Percentiles rank a stretch among this genome's conserved stretches.
phyloP scores from a whole-genome alignment of 73 alveolate species.

The Tetrahymena malaccensis region DNA sequence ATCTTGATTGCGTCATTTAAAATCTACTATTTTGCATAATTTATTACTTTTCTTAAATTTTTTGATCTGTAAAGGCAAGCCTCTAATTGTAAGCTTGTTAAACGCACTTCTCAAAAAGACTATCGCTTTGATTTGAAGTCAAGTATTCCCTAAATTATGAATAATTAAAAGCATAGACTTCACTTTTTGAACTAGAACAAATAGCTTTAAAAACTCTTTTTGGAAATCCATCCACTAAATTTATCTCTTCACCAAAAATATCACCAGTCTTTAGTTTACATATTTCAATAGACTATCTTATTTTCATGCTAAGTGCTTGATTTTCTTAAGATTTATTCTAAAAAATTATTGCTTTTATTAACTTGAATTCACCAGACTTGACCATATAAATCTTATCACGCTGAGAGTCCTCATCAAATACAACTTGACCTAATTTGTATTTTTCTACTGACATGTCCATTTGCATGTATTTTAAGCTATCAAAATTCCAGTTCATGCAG shows the following conservation, averaged over 20 bases:
- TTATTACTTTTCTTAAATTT: background rate
- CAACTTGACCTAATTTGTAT: background rate
- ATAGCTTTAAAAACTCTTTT: background rate
- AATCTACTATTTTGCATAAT: background rate
- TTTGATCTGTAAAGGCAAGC: background rate
- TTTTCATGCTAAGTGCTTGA: background rate
- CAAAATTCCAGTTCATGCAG: background rate
- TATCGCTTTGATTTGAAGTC: background rate
- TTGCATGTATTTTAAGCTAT: background rate
- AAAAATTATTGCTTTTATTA: background rate
- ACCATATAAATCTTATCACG: background rate
- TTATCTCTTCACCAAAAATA: background rate
- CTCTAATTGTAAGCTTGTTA: background rate
- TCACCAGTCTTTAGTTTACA: background rate
- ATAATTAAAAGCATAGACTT: background rate
- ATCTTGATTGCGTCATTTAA: background rate
- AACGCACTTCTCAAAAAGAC: background rate
- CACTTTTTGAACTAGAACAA: background rate
- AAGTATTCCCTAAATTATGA: background rate
- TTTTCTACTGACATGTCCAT: background rate
- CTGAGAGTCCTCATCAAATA: background rate
- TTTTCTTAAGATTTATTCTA: background rate
- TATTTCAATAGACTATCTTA: background rate
- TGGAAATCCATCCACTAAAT: background rate
- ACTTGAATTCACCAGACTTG: background rate